phyloP scores from a whole-genome alignment of 1,284 basidiomycete species.

The Boletus semigastroideus region DNA sequence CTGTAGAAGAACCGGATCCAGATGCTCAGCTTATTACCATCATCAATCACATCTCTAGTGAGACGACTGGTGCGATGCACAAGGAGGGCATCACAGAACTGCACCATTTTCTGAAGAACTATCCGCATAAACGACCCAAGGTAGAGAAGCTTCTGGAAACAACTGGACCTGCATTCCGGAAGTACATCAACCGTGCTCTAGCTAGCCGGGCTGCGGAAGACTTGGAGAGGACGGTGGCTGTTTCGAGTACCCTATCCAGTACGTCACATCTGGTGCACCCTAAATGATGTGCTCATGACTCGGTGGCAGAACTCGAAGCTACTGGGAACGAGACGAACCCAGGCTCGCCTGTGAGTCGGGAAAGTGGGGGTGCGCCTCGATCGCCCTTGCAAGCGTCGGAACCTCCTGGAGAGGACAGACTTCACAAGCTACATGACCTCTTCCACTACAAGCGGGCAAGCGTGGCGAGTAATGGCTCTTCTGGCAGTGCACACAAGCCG shows the following conservation, averaged over 20 bases:
- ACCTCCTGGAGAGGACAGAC: slow-evolving; percentile 56
- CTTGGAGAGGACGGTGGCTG: slow-evolving; percentile 72
- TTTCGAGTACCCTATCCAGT: slow-evolving; percentile 78
- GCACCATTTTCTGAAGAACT: slow-evolving; percentile 90
- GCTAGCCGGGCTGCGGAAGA: slow-evolving; percentile 85
- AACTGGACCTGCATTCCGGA: slow-evolving; percentile 79
- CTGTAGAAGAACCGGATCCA: slow-evolving; percentile 73
- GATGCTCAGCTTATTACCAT: slow-evolving; percentile 80
- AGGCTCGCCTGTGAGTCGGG: slow-evolving; percentile 26
- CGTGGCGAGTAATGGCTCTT: slow-evolving; percentile 61
- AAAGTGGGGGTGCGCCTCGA: slow-evolving; percentile 28
- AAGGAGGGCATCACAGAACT: slow-evolving; percentile 95
- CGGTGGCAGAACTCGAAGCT: slow-evolving; percentile 61
- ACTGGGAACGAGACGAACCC: slow-evolving; percentile 38
- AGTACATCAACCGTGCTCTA: slow-evolving; percentile 80
- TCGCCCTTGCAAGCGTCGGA: slow-evolving; percentile 31
- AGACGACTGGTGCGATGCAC: slow-evolving; percentile 78
- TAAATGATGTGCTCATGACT: slow-evolving; percentile 17
- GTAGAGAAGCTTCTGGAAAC: slow-evolving; percentile 85
- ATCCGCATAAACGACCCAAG: slow-evolving; percentile 84
- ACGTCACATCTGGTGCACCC: slow-evolving; percentile 30
- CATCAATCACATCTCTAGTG: slow-evolving; percentile 88
- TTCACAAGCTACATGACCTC: slow-evolving; percentile 73
- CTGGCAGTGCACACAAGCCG: slow-evolving; percentile 29
- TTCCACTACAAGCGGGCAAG: slow-evolving; percentile 77